Base-by-base conservation (phyloP, 768 basidiomycete species). In the Cystofilobasidium capitatum region DNA sequence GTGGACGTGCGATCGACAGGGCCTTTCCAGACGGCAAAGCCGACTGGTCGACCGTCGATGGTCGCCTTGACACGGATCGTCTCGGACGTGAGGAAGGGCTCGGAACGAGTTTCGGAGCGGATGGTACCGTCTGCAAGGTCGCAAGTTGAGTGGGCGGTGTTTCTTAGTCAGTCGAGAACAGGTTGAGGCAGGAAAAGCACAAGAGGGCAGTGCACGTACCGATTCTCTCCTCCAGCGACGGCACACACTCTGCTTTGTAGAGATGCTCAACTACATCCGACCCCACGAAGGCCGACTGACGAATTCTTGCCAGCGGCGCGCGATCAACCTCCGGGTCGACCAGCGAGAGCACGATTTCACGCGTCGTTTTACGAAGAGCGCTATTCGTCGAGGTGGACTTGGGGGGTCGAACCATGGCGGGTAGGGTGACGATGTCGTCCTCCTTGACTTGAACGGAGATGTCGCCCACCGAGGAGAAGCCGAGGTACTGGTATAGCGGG, bases 1-100 rank as follows among this genome's bases (percentile, higher is more conserved):
- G 65, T 66, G 24, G 65, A 59, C 22, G 65, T 66, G 1, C 65
- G 44, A 35, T 66, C 65, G 5, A 66, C 33, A 5, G 65, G 65
- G 0, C 14, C 17, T 22, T 33, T 35, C 45, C 58, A 66, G 35
- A 49, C 35, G 1, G 57, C 65, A 2, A 49, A 14, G 0, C 65
- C 65, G 3, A 59, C 65, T 20, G 35, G n/a, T n/a, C 24, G 20
- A 0, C 35, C 40, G 35, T 22, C 40, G 65, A 66, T 24, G 33
- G 33, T 59, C 35, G 65, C 65, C 12, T 59, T 59, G 58, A 66
- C 29, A n/a, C 49, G 49, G 6, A 54, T 31, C 10, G 49, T 54
- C 13, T 54, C 49, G 49, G 49, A 7, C 13, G 49, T 36, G 12
- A 64, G 9, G 36, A 64, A 51, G 24, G 49, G 47, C 7, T 26